Evolutionary conservation across 2,329 filamentous ascomycete genomes (phyloP).

Genomic region (Beauveria sp.): DNA sequence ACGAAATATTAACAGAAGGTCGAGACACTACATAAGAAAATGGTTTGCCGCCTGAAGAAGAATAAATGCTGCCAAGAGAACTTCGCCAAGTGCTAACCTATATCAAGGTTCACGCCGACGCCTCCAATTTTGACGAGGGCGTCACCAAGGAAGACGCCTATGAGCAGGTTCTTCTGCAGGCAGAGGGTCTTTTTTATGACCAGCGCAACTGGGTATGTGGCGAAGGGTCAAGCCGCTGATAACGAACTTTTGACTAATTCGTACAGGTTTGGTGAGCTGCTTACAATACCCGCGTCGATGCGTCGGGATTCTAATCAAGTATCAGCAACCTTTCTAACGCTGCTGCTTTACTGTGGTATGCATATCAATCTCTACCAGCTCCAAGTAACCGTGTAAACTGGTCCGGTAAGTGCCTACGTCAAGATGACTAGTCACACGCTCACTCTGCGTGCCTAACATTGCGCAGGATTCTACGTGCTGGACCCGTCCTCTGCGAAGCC

Average conservation of each 20-base stretch:
- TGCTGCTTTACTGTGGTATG: conserved; percentile 72
- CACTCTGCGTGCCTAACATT: neutral
- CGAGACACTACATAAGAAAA: neutral
- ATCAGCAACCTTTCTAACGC: conserved; percentile 68
- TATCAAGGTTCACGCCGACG: conserved; percentile 65
- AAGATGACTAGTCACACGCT: neutral
- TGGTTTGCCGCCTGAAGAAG: neutral
- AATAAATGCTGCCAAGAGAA: neutral
- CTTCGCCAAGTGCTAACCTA: neutral
- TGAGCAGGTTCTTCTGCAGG: conserved; percentile 63
- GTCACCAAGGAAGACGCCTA: conserved; percentile 67
- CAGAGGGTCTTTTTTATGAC: conserved; percentile 59
- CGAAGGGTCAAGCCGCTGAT: neutral
- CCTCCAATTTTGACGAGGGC: conserved; percentile 61
- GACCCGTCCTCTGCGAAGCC: conserved; percentile 38
- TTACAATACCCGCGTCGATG: neutral
- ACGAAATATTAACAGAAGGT: neutral
- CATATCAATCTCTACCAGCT: conserved; percentile 61
- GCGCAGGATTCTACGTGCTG: conserved; percentile 63
- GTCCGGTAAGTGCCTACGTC: conserved; percentile 47
- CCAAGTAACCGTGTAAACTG: conserved; percentile 68
- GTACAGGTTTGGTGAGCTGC: conserved; percentile 18
- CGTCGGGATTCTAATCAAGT: neutral
- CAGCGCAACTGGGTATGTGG: conserved; percentile 70
- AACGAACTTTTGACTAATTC: neutral